Evolutionary conservation across 306 rosid genomes (phyloP), one percentile per base, ranked within the genome.

Genomic region (Vigna hirtella): DNA sequence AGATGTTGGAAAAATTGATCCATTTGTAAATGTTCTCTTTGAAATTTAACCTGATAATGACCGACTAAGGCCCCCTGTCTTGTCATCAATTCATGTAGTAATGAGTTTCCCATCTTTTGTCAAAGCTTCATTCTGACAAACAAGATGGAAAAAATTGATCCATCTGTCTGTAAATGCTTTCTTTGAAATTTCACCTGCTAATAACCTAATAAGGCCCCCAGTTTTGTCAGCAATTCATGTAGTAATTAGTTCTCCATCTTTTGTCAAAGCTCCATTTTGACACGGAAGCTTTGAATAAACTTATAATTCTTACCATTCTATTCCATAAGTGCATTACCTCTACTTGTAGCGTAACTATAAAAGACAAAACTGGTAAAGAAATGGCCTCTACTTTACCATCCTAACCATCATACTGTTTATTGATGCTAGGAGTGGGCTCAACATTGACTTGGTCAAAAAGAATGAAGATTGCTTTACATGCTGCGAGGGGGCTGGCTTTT

Each of bases 401-500:
- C 57, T 83, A 43, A 65, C 52, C 40, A 64, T 68, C 48, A 13
- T 34, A 28, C 77, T 81, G 51, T 82, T 86, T 80, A 80, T 78
- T 78, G 79, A 74, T 85, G 66, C 57, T 68, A 95, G 99, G 99
- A 87, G 90, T 90, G 78, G 98, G 99, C 51, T 87, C 91, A 81
- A 85, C 93, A 12, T 88, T 91, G 69, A 93, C 89, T 47, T 95
- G 99, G 99, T 84, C 98, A 64, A 92, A 81, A 85, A 86, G 99
- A 89, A 89, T 93, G 96, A 95, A 95, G 91, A 95, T 95, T 79
- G 97, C 99, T 66, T 86, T 93, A 64, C 90, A 93, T 84, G 93
- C 94, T 58, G 99, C 99, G 66, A 93, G 82, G 74, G 99, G 99
- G 77, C 99, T 95, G 77, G 99, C 99, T 83, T 95, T 93, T 89